phyloP scores from a whole-genome alignment of 306 rosid genomes.

The Cucurbita pepo region DNA sequence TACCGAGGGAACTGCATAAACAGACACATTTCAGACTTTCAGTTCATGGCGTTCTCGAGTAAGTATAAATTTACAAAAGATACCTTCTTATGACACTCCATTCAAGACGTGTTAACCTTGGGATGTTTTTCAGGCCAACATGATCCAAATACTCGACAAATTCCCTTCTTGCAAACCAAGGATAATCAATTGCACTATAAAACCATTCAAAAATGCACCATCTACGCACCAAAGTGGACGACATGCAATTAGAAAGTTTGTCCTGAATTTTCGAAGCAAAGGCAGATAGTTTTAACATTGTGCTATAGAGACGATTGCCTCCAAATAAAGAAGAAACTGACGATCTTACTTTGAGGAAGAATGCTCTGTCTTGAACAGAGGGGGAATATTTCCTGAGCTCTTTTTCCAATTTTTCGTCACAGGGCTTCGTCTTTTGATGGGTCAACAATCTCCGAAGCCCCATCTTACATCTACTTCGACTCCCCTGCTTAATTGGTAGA shows the following conservation, averaged over 20 bases:
- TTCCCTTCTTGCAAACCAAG: constrained; percentile 90
- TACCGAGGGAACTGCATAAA: constrained; percentile 81
- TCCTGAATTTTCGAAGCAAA: constrained; percentile 35
- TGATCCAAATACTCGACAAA: constrained; percentile 87
- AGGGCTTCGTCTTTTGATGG: constrained; percentile 26
- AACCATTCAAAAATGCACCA: constrained; percentile 92
- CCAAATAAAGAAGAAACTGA: not conserved
- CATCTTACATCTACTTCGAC: constrained; percentile 51
- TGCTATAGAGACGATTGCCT: not conserved
- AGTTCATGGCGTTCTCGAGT: not conserved
- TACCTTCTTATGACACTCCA: constrained; percentile 91
- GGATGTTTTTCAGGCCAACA: constrained; percentile 81
- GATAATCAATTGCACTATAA: constrained; percentile 87
- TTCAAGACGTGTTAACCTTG: constrained; percentile 75
- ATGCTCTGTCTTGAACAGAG: constrained; percentile 12
- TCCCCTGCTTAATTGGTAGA: constrained; percentile 33
- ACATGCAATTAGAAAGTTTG: constrained; percentile 55
- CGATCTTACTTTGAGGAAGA: constrained; percentile 26
- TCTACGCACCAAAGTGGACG: constrained; percentile 50
- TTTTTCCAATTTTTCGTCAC: constrained; percentile 24
- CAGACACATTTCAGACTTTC: constrained; percentile 4
- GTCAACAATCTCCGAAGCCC: constrained; percentile 18
- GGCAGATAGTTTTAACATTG: not conserved
- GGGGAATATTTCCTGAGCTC: constrained; percentile 26
- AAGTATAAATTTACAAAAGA: not conserved